Percentiles rank a stretch among this genome's conserved stretches.
These are phyloP conservation scores for Tulasnella calospora DNA, from an alignment of 768 basidiomycete species.

Conservation along the genomic window DNA sequence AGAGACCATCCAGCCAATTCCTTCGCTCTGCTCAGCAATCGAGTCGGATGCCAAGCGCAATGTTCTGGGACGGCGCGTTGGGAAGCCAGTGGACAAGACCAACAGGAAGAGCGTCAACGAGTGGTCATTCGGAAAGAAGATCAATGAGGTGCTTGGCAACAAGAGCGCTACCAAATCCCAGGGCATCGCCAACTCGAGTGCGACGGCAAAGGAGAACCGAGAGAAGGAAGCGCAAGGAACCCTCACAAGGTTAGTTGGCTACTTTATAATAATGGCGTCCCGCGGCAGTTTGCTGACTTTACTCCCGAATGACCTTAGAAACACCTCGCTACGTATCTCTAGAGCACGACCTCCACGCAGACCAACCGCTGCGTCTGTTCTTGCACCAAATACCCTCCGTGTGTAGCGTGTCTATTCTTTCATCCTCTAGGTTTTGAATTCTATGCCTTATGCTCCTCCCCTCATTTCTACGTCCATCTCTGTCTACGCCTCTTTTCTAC, in stretches of 20 bases:
- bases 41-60: not conserved
- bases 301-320: not conserved
- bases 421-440: constrained; percentile 3
- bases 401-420: not conserved
- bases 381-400: constrained; percentile 4
- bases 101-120: not conserved
- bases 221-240: constrained; percentile 20
- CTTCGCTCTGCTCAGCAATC: not conserved
- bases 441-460: constrained; percentile 8
- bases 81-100: constrained; percentile 16
- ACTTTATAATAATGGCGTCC: not conserved
- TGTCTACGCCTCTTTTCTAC: no score
- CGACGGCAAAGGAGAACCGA: constrained; percentile 21
- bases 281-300: not conserved
- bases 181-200: not conserved
- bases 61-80: not conserved
- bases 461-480: no score
- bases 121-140: not conserved
- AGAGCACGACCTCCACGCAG: constrained; percentile 17
- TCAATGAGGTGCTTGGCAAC: not conserved
- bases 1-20: not conserved
- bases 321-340: constrained; percentile 18
- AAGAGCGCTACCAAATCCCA: not conserved
- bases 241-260: constrained; percentile 9
- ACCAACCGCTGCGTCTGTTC: not conserved